Percentiles rank a stretch among this genome's conserved stretches.
phyloP scores from a whole-genome alignment of 2,329 filamentous ascomycete species.

The Magnaporthiopsis incrustans region DNA sequence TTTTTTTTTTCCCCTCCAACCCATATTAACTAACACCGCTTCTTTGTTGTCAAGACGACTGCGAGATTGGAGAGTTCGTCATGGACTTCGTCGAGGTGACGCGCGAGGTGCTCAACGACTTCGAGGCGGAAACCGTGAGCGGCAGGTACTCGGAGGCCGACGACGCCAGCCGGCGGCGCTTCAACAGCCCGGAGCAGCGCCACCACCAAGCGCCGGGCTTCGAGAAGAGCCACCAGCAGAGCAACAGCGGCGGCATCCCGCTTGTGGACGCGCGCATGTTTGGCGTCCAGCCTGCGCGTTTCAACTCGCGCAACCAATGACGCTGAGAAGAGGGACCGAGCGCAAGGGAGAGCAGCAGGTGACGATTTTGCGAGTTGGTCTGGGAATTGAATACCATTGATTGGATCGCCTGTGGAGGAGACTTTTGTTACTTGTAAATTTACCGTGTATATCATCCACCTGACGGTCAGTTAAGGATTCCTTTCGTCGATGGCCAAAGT shows the following conservation, averaged over 20 bases:
- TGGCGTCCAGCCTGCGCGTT: constrained; percentile 17
- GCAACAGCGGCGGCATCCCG: constrained; percentile 35
- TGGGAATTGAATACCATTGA: not conserved
- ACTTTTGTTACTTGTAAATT: too few relatives aligned
- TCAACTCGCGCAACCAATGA: not conserved
- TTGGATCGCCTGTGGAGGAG: too few relatives aligned
- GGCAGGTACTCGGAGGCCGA: constrained; percentile 20
- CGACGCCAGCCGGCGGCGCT: not conserved
- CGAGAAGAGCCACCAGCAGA: constrained; percentile 25
- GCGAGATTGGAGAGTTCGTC: constrained; percentile 86
- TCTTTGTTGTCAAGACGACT: too few relatives aligned
- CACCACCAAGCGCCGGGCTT: not conserved
- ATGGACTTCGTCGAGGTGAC: constrained; percentile 86
- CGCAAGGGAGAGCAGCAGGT: not conserved
- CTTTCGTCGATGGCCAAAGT: too few relatives aligned
- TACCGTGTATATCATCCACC: too few relatives aligned
- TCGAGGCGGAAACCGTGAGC: constrained; percentile 12
- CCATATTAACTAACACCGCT: too few relatives aligned
- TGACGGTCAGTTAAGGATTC: too few relatives aligned
- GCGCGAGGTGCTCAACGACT: constrained; percentile 44
- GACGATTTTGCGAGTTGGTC: too few relatives aligned
- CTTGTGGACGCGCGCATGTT: constrained; percentile 37
- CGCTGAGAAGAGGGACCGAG: not conserved
- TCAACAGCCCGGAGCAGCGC: not conserved
- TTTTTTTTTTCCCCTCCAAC: too few relatives aligned